These are phyloP conservation scores for Sphagnum contortum DNA, from an alignment of 225 moss, liverwort and hornwort genomes.

Conservation along the genomic window DNA sequence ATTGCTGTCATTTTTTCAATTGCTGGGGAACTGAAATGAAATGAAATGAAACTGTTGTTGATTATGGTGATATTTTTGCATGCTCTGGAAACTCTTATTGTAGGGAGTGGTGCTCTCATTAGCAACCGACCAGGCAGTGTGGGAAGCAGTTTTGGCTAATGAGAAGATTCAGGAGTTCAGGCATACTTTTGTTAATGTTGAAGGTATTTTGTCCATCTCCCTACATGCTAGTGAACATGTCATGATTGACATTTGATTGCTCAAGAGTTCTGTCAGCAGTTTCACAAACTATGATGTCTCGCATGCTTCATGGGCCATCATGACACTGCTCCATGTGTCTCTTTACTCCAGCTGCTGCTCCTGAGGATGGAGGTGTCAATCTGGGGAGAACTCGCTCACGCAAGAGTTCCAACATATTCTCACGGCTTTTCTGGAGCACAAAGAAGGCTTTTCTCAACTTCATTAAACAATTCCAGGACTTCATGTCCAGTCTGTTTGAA, in stretches of 20 bases:
- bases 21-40: no score
- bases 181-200: conserved; percentile 30
- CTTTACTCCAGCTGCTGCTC: conserved; percentile 21
- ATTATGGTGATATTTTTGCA: no score
- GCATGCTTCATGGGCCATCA: no score
- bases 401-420: conserved; percentile 31
- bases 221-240: no score
- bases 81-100: not conserved
- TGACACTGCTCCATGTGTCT: no score
- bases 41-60: no score
- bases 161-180: conserved; percentile 53
- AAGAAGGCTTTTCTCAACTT: conserved; percentile 50
- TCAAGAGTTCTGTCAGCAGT: no score
- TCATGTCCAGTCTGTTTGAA: conserved; percentile 53
- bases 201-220: conserved; percentile 16
- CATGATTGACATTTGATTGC: no score
- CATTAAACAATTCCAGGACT: conserved; percentile 38
- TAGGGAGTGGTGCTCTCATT: conserved; percentile 79
- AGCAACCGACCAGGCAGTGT: conserved; percentile 58
- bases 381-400: conserved; percentile 12
- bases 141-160: conserved; percentile 53
- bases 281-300: no score
- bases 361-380: conserved; percentile 12
- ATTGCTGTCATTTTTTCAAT: no score
- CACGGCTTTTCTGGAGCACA: conserved; percentile 44